A percentile compares a stretch with the other conserved stretches of the same genome.
Evolutionary conservation across 2,329 filamentous ascomycete species (phyloP).

Genomic region (Monosporascus sp.): DNA sequence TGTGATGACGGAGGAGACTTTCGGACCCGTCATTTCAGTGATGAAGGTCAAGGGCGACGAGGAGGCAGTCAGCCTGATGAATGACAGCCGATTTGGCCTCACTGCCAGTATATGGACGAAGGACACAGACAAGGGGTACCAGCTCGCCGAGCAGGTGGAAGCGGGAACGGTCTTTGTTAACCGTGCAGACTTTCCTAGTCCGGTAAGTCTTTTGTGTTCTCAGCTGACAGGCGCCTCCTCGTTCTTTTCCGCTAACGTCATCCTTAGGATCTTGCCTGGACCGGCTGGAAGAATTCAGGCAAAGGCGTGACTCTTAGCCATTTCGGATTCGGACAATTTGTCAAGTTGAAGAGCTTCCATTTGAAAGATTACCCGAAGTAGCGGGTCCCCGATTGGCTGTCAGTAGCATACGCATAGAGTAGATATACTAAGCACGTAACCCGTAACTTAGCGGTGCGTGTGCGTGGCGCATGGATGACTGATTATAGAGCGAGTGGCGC

Average conservation of each 20-base stretch:
- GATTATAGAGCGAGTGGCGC: not conserved
- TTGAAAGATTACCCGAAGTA: conserved; percentile 74
- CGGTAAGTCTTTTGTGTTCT: conserved; percentile 52
- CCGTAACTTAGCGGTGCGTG: not conserved
- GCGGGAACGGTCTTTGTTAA: conserved; percentile 97
- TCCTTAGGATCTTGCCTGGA: conserved; percentile 82
- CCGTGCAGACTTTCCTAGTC: conserved; percentile 84
- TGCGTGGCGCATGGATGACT: no score
- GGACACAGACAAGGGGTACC: conserved; percentile 68
- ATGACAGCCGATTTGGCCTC: conserved; percentile 88
- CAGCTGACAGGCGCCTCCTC: conserved; percentile 3
- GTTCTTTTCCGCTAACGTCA: conserved; percentile 17
- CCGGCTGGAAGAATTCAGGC: conserved; percentile 95
- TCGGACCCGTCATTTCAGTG: conserved; percentile 86
- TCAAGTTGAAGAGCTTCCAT: conserved; percentile 94
- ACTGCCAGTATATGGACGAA: conserved; percentile 98
- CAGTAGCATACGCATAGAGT: no score
- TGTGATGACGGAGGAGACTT: conserved; percentile 92
- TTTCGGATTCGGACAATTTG: conserved; percentile 92
- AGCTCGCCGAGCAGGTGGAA: conserved; percentile 75
- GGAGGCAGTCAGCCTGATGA: conserved; percentile 83
- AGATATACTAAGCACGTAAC: not conserved
- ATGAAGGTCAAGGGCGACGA: conserved; percentile 79
- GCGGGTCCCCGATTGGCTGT: no score
- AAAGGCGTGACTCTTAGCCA: conserved; percentile 84